Base-by-base conservation (phyloP, 768 basidiomycete species). In the Pulveroboletus sp. region DNA sequence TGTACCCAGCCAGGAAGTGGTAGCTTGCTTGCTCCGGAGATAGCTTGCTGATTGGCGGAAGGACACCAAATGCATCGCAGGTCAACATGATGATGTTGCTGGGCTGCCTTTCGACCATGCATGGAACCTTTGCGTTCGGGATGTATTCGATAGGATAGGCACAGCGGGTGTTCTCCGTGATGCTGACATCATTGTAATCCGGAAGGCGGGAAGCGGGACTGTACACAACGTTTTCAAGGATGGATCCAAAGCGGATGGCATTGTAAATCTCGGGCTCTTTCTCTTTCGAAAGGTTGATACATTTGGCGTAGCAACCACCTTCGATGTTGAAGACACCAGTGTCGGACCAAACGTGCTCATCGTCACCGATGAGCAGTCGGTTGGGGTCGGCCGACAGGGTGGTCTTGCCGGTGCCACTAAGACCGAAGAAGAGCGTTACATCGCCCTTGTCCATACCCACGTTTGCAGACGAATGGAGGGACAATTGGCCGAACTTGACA, bases 281-380 rank as follows among this genome's bases (percentile, higher is more conserved):
- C 73, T 96, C 91, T 21, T 84, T 82, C 37, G 93, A 93, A 52
- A 99, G 83, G 76, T 96, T 96, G 76, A 98, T 88, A 70, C 83
- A 86, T 74, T 99, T 98, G 71, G 96, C 96, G 68, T 98, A 99
- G 72, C 96, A 99, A 43, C 96, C 96, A 56, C 96, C 96, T 66
- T 99, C 96, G 64, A 99, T 99, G 79, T 98, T 98, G 84, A 99
- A 99, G 53, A 99, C 95, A 64, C 96, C 96, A 15, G 78, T 86
- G 71, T 99, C 96, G 14, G 92, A 93, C 96, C 96, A 99, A 63
- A 99, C 96, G 68, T 99, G 96, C 73, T 98, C 96, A 68, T 99
- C 96, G 68, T 99, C 96, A 59, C 96, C 96, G 58, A 98, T 98
- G 54, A 99, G 83, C 46, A 89, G 74, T 53, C 96, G 91, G 60